Base-by-base conservation (phyloP, 805 yeast genomes). In the Ogataea parapolymorpha region DNA sequence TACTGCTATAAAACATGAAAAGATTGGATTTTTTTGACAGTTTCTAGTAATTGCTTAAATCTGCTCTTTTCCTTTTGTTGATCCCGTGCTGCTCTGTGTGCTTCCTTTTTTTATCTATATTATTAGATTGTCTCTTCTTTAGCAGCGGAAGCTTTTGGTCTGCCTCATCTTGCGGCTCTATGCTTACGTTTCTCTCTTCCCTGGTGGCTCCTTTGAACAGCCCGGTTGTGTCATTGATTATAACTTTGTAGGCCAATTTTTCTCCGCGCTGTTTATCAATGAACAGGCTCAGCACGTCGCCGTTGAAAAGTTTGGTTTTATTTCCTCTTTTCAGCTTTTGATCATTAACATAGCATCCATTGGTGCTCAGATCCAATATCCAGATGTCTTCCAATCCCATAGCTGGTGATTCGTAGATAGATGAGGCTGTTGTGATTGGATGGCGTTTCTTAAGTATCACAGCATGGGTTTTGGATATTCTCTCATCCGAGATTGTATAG, bases 401-500 rank as follows among this genome's bases (percentile, higher is more conserved):
- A 0, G 88, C 89, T 0, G 90, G 88, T 8, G 84, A 77, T 50
- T 81, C 87, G 55, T 67, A 77, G 17, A 46, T 50, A 4, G 81
- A 71, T 24, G 79, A 69, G 23, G 69, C 66, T 11, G 74, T 73
- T 7, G 54, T 50, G 3, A 78, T 74, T 0, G 80, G 80, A 55
- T 82, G 87, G 43, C 88, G 68, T 44, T 79, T 74, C 53, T 78
- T 78, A 40, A 71, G 53, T 11, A 91, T 67, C 23, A 80, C 65
- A 60, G 96, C 89, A 62, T 93, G 98, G 1, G 82, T 70, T 49
- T 88, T 85, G 2, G 97, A 90, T 53, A 91, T 74, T 33, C 96
- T 65, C 51, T 74, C 83, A 50, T 90, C 96, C 24, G 74, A 67
- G 13, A 86, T 75, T 31, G 68, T 68, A 25, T 77, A 72, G 55